Evolutionary conservation across 1,284 basidiomycete species (phyloP).

Genomic region (Fomitopsis palustris): DNA sequence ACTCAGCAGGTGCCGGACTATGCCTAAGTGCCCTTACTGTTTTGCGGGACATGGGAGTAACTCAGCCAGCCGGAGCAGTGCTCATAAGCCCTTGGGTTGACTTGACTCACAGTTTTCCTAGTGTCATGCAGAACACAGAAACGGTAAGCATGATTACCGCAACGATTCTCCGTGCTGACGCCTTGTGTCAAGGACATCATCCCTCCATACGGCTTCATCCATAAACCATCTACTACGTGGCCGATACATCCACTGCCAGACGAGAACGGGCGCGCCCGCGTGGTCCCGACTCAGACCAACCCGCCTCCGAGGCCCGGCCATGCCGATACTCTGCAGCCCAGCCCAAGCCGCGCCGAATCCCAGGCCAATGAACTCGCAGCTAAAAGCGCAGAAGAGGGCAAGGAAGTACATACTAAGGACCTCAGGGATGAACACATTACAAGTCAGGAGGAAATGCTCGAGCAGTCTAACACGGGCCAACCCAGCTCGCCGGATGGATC

Average conservation of each 20-base stretch:
- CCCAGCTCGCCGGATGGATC: neutral
- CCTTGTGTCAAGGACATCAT: slow-evolving; percentile 52
- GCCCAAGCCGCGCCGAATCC: slow-evolving; percentile 22
- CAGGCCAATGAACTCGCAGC: slow-evolving; percentile 17
- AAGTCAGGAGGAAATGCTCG: slow-evolving; percentile 37
- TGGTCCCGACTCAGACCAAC: slow-evolving; percentile 34
- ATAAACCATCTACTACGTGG: slow-evolving; percentile 56
- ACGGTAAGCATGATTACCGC: slow-evolving; percentile 49
- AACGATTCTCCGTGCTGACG: slow-evolving; percentile 20
- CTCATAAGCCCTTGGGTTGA: slow-evolving; percentile 84
- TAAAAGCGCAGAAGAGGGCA: slow-evolving; percentile 13
- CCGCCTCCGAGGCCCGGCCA: slow-evolving; percentile 50
- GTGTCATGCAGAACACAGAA: slow-evolving; percentile 68
- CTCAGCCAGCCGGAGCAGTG: slow-evolving; percentile 73
- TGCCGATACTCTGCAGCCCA: slow-evolving; percentile 44
- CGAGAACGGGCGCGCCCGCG: slow-evolving; percentile 32
- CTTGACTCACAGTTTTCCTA: slow-evolving; percentile 83
- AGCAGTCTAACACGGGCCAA: neutral
- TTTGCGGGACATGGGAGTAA: slow-evolving; percentile 72
- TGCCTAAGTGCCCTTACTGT: slow-evolving; percentile 68
- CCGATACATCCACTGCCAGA: slow-evolving; percentile 42
- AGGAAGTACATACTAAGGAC: slow-evolving; percentile 17
- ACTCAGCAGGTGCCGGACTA: slow-evolving; percentile 82
- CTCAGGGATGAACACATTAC: slow-evolving; percentile 22
- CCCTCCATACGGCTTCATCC: slow-evolving; percentile 57